Evolutionary conservation across 768 basidiomycete genomes (phyloP).

Genomic region (Lentinula lateritia): DNA sequence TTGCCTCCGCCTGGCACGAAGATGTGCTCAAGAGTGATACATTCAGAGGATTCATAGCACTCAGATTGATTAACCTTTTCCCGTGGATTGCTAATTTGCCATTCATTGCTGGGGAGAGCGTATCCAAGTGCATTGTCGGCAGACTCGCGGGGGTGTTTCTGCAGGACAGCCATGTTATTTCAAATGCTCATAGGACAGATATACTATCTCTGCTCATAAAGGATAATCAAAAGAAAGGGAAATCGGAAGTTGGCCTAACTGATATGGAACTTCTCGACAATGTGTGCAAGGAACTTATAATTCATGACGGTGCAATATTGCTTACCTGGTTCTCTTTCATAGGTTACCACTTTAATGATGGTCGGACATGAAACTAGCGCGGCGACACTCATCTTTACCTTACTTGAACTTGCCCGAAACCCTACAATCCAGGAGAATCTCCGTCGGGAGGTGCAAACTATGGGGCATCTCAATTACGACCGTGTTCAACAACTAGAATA

Average conservation of each 20-base stretch:
- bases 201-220: constrained; percentile 21
- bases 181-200: constrained; percentile 11
- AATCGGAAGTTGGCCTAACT: constrained; percentile 5
- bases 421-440: constrained; percentile 31
- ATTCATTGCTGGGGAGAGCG: constrained; percentile 18
- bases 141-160: constrained; percentile 18
- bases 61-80: constrained; percentile 21
- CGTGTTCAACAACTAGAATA: constrained; percentile 31
- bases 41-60: constrained; percentile 20
- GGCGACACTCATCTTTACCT: constrained; percentile 27
- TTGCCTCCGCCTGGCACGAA: constrained; percentile 17
- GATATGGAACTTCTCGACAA: constrained; percentile 21
- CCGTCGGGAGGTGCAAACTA: constrained; percentile 30
- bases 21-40: constrained; percentile 16
- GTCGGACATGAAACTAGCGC: constrained; percentile 33
- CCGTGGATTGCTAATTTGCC: constrained; percentile 20
- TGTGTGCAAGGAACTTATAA: constrained; percentile 8
- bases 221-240: constrained; percentile 1
- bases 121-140: constrained; percentile 17
- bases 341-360: constrained; percentile 15
- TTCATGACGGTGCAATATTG: neutral
- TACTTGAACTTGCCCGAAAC: constrained; percentile 32
- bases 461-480: constrained; percentile 29
- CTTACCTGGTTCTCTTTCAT: neutral
- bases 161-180: constrained; percentile 8